Conservation (phyloP, 768 basidiomycete genomes). For the Fomitopsis pulvina region DNA sequence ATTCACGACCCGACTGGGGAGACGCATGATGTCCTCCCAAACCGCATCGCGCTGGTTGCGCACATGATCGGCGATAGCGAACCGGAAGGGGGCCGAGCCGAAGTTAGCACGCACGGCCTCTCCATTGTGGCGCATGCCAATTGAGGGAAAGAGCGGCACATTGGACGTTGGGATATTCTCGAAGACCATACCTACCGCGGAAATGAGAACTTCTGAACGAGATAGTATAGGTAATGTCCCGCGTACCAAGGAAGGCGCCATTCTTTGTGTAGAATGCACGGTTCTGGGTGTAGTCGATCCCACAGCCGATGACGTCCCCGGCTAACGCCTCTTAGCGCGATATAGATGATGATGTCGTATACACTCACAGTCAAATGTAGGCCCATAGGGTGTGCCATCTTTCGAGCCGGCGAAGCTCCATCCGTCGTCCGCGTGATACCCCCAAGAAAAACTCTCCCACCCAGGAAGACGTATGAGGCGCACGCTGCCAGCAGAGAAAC, state of each 20-base stretch:
- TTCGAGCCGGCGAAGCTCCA: conserved; percentile 68
- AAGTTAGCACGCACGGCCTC: conserved; percentile 87
- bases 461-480: conserved; percentile 75
- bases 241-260: conserved; percentile 58
- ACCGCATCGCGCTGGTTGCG: conserved; percentile 58
- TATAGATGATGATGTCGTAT: not conserved
- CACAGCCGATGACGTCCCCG: conserved; percentile 87
- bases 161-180: conserved; percentile 35
- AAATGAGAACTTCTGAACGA: conserved; percentile 4
- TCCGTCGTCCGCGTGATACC: conserved; percentile 90
- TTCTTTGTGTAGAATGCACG: conserved; percentile 90
- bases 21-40: conserved; percentile 50
- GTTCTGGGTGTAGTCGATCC: conserved; percentile 80
- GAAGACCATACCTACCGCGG: conserved; percentile 53
- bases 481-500: conserved; percentile 67
- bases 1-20: not conserved
- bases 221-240: conserved; percentile 7
- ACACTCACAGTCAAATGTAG: conserved; percentile 70
- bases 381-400: conserved; percentile 67
- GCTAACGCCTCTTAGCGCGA: conserved; percentile 34
- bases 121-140: conserved; percentile 75
- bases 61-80: conserved; percentile 85
- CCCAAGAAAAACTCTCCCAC: conserved; percentile 84
- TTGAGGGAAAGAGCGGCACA: conserved; percentile 73
- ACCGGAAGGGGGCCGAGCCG: conserved; percentile 78